A percentile compares a stretch with the other conserved stretches of the same genome.
Evolutionary conservation across 1,284 basidiomycete genomes (phyloP).

Genomic region (Cryptococcus jaspeensis): DNA sequence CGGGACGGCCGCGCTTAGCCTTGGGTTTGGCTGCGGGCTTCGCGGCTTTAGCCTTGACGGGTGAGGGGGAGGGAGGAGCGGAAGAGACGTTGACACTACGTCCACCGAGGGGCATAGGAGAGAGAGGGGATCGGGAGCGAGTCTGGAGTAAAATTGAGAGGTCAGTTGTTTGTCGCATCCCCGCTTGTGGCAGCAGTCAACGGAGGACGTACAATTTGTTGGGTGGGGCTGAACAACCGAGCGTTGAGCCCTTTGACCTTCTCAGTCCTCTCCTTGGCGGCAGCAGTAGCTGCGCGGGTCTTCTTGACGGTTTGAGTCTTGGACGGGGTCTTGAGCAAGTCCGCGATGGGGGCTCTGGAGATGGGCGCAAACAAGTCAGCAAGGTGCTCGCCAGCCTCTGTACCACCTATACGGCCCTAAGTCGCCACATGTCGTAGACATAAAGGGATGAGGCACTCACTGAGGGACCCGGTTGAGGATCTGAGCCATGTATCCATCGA

Average conservation of each 20-base stretch:
- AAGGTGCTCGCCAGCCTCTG: not conserved
- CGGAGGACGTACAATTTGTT: slow-evolving; percentile 13
- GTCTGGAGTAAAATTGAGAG: not conserved
- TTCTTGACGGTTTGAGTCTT: slow-evolving; percentile 48
- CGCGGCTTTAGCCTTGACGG: slow-evolving; percentile 6
- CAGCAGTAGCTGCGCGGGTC: slow-evolving; percentile 40
- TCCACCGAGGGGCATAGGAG: slow-evolving; percentile 36
- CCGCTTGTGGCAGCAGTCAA: not conserved
- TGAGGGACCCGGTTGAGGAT: slow-evolving; percentile 26
- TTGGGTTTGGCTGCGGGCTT: slow-evolving; percentile 11
- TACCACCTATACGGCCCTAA: not conserved
- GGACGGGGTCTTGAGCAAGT: slow-evolving; percentile 51
- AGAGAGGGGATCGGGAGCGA: slow-evolving; percentile 30
- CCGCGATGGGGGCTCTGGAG: slow-evolving; percentile 41
- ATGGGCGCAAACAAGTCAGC: not conserved
- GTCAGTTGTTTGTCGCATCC: not conserved
- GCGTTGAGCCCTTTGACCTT: slow-evolving; percentile 38
- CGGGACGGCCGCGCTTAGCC: slow-evolving; percentile 8
- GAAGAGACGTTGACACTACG: slow-evolving; percentile 23
- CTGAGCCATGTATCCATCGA: slow-evolving; percentile 46
- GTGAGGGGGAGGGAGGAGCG: slow-evolving; percentile 11
- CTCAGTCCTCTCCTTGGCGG: slow-evolving; percentile 36
- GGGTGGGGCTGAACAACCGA: slow-evolving; percentile 32
- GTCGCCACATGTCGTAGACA: not conserved
- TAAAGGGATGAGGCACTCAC: slow-evolving; percentile 14